Base-by-base conservation (phyloP, 139 green algal species). In the Choricystis sp. region DNA sequence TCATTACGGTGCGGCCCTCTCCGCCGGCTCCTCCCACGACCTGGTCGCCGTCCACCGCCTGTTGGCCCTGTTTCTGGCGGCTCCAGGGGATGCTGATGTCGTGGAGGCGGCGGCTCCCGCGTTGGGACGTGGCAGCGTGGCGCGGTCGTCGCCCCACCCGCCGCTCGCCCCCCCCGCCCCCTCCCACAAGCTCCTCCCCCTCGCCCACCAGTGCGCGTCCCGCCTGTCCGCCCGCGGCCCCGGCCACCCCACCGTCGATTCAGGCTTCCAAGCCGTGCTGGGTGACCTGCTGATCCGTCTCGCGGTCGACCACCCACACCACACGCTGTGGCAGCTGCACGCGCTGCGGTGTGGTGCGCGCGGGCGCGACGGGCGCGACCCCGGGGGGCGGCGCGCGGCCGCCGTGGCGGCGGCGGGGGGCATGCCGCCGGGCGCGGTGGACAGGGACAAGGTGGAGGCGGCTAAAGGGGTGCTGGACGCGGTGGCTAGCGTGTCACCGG, bases 141-240 rank as follows among this genome's bases (percentile, higher is more conserved):
- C n/a, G n/a, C n/a, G n/a, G n/a, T n/a, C n/a, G n/a, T n/a, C n/a
- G n/a, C n/a, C n/a, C n/a, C n/a, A n/a, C n/a, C n/a, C n/a, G n/a
- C n/a, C n/a, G n/a, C n/a, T n/a, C n/a, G n/a, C n/a, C n/a, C n/a
- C n/a, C n/a, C 9, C 40, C 49, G 73, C 84, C 9, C 84, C 90
- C 9, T 84, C 80, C 29, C 65, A 81, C 74, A 97, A 97, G 74
- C 90, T 96, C 70, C 72, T 97, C 55, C 82, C 84, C 1, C 78
- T 97, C 16, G 73, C 88, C 26, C 95, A 96, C 76, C 90, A 97
- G 74, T 78, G 96, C 23, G 84, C 75, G 4, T 85, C 82, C 0
- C 69, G 84, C 25, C 61, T 89, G 57, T 21, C 26, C 49, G 29
- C 29, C 23, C 57, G 55, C n/a, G 56, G 56, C 26, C 61, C 60